phyloP scores from a whole-genome alignment of 352 stramenopile genomes.

The Nothophytophthora sp. region DNA sequence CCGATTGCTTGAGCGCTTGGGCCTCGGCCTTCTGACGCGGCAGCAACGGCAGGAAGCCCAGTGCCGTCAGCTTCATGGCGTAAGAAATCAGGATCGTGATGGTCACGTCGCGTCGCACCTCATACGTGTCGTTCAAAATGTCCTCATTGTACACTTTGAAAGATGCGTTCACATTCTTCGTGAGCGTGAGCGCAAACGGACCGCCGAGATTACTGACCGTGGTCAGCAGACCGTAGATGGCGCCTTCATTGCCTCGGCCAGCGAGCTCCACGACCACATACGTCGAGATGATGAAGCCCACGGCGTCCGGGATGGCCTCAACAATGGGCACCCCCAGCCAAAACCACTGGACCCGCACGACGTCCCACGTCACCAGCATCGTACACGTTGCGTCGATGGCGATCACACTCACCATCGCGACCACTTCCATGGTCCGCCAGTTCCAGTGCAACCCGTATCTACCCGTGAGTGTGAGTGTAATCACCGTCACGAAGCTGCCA shows the following conservation, averaged over 20 bases:
- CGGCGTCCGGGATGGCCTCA: conserved; percentile 38
- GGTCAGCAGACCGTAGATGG: conserved; percentile 56
- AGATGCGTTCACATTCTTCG: conserved; percentile 49
- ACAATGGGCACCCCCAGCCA: conserved; percentile 53
- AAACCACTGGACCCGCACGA: conserved; percentile 56
- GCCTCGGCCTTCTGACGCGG: conserved; percentile 48
- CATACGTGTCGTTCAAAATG: conserved; percentile 42
- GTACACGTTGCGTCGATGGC: conserved; percentile 46
- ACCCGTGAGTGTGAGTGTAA: conserved; percentile 43
- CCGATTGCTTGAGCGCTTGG: conserved; percentile 41
- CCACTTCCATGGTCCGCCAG: conserved; percentile 44
- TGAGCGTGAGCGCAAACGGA: conserved; percentile 46
- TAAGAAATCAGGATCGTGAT: conserved; percentile 61
- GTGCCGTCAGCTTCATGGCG: conserved; percentile 39
- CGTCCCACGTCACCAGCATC: conserved; percentile 57
- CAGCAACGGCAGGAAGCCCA: conserved; percentile 41
- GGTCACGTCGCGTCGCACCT: conserved; percentile 53
- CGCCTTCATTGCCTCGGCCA: conserved; percentile 55
- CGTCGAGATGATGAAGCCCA: conserved; percentile 59
- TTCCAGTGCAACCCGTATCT: conserved; percentile 60
- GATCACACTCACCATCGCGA: conserved; percentile 44
- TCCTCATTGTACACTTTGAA: conserved; percentile 53
- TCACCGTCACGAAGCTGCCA: conserved; percentile 37
- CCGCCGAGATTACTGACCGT: conserved; percentile 49
- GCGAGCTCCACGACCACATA: conserved; percentile 58